Conservation (phyloP, 73 alveolate species). For the Paramecium biaurelia region DNA sequence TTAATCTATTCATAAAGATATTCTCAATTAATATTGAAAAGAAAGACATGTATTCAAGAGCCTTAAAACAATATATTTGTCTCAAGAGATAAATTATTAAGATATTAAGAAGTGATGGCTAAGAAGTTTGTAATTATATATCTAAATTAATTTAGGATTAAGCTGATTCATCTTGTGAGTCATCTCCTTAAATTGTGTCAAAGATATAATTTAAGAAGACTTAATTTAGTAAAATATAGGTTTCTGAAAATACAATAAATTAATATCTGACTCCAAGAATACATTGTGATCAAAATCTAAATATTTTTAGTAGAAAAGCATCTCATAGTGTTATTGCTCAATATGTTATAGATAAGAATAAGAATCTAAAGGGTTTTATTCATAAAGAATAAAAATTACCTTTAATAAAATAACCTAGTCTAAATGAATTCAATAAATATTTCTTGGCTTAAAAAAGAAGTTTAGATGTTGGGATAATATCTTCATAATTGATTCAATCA, state of each 20-base stretch:
- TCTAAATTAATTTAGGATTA: not conserved
- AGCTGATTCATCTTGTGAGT: not conserved
- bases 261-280: not conserved
- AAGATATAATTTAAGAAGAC: not conserved
- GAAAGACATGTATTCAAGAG: not conserved
- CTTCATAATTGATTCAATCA: not conserved
- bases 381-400: not conserved
- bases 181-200: not conserved
- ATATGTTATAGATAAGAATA: not conserved
- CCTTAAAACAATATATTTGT: not conserved
- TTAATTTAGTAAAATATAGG: not conserved
- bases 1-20: not conserved
- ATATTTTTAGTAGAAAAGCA: not conserved
- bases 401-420: not conserved
- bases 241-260: not conserved
- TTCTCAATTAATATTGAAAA: not conserved
- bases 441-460: not conserved
- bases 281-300: not conserved
- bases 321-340: slow-evolving; percentile 10
- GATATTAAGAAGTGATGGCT: not conserved
- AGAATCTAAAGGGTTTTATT: not conserved
- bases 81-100: not conserved
- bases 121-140: not conserved
- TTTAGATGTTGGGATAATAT: not conserved
- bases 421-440: not conserved